Conservation (phyloP, 345 rosid genomes). For the Heritiera fomes region DNA sequence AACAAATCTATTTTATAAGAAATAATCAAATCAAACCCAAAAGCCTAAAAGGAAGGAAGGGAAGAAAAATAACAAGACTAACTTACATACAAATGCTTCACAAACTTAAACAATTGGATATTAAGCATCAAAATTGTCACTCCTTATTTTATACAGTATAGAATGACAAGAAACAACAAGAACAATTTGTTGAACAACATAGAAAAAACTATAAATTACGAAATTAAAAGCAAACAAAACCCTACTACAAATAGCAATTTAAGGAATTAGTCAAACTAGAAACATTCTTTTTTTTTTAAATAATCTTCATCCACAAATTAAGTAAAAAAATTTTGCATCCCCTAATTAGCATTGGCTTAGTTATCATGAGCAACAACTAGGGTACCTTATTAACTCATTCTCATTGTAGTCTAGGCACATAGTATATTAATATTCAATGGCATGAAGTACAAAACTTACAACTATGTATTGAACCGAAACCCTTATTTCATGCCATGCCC, state of each 20-base stretch:
- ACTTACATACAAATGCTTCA: not conserved
- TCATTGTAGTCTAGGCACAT: constrained; percentile 79
- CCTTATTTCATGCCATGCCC: too few species aligned
- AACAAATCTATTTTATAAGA: too few species aligned
- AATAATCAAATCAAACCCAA: too few species aligned
- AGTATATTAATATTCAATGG: too few species aligned
- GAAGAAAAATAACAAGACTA: too few species aligned
- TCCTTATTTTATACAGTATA: not conserved
- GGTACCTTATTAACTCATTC: constrained; percentile 81
- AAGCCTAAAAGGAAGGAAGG: too few species aligned
- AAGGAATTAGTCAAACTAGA: not conserved
- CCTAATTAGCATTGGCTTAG: not conserved
- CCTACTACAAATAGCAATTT: not conserved
- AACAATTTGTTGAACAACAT: not conserved
- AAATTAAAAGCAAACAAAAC: not conserved
- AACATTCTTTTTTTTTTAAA: not conserved
- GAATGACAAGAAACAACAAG: not conserved
- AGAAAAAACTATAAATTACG: constrained; percentile 8
- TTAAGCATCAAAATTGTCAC: not conserved
- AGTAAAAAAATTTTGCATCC: not conserved
- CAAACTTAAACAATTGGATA: constrained; percentile 5
- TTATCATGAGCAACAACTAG: constrained; percentile 46
- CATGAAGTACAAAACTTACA: too few species aligned
- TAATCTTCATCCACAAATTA: not conserved
- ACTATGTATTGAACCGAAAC: too few species aligned